Conservation (phyloP, 768 basidiomycete genomes). For the Asterophora lycoperdoides region DNA sequence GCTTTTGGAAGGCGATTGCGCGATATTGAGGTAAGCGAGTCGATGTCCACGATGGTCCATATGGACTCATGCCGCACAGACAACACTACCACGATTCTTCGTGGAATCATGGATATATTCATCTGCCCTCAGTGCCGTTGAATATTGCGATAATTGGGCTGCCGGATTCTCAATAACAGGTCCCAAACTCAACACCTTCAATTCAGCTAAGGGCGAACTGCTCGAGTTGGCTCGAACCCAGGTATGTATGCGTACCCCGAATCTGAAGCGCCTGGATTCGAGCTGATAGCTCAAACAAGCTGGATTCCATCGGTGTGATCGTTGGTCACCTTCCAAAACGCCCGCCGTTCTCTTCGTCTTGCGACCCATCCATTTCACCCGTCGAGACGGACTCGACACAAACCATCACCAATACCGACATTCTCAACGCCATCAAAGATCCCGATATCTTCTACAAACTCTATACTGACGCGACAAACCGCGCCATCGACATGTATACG, state of each 20-base stretch:
- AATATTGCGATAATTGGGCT: constrained; percentile 75
- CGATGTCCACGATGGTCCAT: constrained; percentile 1
- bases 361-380: constrained; percentile 16
- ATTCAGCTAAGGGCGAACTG: constrained; percentile 84
- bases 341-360: constrained; percentile 25
- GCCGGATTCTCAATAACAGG: constrained; percentile 44
- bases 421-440: constrained; percentile 54
- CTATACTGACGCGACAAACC: constrained; percentile 72
- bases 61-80: constrained; percentile 4
- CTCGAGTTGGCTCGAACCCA: constrained; percentile 85
- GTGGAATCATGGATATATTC: constrained; percentile 94
- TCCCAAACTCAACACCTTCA: constrained; percentile 45
- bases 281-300: constrained; percentile 38
- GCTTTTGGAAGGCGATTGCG: constrained; percentile 72
- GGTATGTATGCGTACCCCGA: constrained; percentile 37
- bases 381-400: constrained; percentile 21
- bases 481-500: constrained; percentile 80
- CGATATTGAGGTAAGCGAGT: constrained; percentile 69
- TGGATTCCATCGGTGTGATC: constrained; percentile 80
- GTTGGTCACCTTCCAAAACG: constrained; percentile 68
- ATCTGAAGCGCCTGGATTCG: not conserved
- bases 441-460: constrained; percentile 68
- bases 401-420: constrained; percentile 55
- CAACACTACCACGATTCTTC: constrained; percentile 61
- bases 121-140: constrained; percentile 78